A percentile compares a stretch with the other conserved stretches of the same genome.
Evolutionary conservation across 176 grass and related monocot genomes (phyloP).

Genomic region (Neostapfia colusana): DNA sequence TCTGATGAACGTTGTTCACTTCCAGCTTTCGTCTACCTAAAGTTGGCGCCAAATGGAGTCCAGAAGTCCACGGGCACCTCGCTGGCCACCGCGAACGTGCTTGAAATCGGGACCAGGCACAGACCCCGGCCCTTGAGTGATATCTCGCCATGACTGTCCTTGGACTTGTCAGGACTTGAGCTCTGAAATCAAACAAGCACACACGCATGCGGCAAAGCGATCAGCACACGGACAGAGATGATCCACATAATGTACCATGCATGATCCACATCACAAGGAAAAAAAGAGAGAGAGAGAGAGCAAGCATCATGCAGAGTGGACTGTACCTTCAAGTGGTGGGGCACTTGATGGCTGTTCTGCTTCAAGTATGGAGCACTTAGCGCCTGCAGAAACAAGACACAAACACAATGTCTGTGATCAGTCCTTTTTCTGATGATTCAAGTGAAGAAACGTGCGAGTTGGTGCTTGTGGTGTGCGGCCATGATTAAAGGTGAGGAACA

Average conservation of each 20-base stretch:
- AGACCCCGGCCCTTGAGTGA: slow-evolving; percentile 76
- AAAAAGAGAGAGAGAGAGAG: slow-evolving; percentile 24
- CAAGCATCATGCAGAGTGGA: slow-evolving; percentile 11
- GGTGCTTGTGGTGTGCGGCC: slow-evolving; percentile 39
- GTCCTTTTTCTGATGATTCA: slow-evolving; percentile 44
- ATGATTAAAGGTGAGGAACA: slow-evolving; percentile 53
- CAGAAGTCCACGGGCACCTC: slow-evolving; percentile 81
- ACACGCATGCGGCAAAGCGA: slow-evolving; percentile 37
- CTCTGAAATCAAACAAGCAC: slow-evolving; percentile 34
- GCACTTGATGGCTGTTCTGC: slow-evolving; percentile 65
- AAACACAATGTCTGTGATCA: slow-evolving; percentile 28
- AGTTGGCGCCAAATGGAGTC: slow-evolving; percentile 72
- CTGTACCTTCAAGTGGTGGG: slow-evolving; percentile 70
- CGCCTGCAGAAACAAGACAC: slow-evolving; percentile 49
- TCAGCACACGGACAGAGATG: slow-evolving; percentile 23
- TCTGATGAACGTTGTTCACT: slow-evolving; percentile 11
- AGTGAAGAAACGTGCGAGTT: slow-evolving; percentile 36
- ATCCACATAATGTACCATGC: slow-evolving; percentile 14
- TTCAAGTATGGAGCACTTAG: slow-evolving; percentile 92
- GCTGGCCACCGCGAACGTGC: slow-evolving; percentile 76
- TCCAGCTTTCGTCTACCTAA: slow-evolving; percentile 58
- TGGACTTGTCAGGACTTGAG: slow-evolving; percentile 56
- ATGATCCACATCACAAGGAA: slow-evolving; percentile 26
- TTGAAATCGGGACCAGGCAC: slow-evolving; percentile 85
- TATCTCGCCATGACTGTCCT: slow-evolving; percentile 48